phyloP scores from a whole-genome alignment of 495 filamentous ascomycete species.

The Talaromyces liani region DNA sequence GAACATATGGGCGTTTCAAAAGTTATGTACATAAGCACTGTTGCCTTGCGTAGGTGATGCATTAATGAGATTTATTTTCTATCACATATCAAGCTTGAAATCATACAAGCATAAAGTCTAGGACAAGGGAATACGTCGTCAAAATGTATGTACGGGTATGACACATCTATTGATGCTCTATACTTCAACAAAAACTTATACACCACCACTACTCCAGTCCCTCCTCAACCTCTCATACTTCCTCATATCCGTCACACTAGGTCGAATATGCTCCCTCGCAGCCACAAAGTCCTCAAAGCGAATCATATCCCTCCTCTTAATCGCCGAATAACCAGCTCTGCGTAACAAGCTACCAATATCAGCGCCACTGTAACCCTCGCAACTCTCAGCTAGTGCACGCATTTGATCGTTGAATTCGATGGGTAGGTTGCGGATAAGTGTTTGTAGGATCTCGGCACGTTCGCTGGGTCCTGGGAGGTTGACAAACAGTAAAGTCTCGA shows the following conservation, averaged over 20 bases:
- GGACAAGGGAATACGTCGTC: neutral
- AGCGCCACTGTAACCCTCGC: constrained; percentile 83
- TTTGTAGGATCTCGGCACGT: constrained; percentile 76
- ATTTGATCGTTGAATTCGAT: constrained; percentile 39
- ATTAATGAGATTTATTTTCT: neutral
- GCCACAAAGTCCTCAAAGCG: constrained; percentile 67
- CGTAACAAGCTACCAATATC: constrained; percentile 74
- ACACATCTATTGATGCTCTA: neutral
- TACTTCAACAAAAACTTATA: constrained; percentile 12
- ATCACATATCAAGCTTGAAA: neutral
- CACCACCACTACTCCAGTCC: constrained; percentile 38
- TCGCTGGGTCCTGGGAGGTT: constrained; percentile 76
- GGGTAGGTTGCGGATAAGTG: constrained; percentile 61
- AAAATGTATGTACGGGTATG: neutral
- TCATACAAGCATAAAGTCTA: neutral
- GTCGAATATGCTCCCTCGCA: constrained; percentile 63
- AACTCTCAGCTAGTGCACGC: constrained; percentile 57
- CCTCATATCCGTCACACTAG: constrained; percentile 69
- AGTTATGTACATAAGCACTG: constrained; percentile 5
- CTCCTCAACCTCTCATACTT: constrained; percentile 58
- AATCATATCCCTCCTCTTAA: constrained; percentile 56
- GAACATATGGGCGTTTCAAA: constrained; percentile 1
- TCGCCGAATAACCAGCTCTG: constrained; percentile 68
- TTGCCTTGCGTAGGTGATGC: neutral
- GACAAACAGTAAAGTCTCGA: constrained; percentile 85